phyloP scores from a whole-genome alignment of 345 rosid genomes.

The Turnera subulata region DNA sequence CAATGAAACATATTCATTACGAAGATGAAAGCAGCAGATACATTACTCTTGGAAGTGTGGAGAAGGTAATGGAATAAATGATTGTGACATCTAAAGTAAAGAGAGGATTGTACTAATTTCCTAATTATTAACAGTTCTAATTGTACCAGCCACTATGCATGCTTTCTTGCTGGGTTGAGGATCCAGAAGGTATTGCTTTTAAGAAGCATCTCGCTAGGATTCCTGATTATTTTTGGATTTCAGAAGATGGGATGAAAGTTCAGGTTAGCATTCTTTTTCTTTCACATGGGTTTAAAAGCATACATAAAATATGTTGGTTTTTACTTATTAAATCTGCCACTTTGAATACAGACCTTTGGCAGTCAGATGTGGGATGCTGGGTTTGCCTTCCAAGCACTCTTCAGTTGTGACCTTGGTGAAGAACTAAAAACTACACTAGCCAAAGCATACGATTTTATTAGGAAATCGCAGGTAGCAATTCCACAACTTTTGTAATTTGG shows the following conservation, averaged over 20 bases:
- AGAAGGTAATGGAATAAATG: constrained; percentile 7
- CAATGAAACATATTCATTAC: constrained; percentile 24
- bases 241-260: constrained; percentile 69
- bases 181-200: constrained; percentile 46
- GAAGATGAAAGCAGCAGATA: constrained; percentile 35
- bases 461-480: constrained; percentile 64
- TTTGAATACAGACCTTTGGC: constrained; percentile 58
- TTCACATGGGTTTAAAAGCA: not conserved
- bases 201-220: constrained; percentile 56
- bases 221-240: constrained; percentile 58
- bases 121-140: too few species aligned
- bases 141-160: constrained; percentile 37
- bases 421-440: constrained; percentile 34
- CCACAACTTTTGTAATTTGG: too few species aligned
- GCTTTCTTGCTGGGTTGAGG: constrained; percentile 73
- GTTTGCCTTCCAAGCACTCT: constrained; percentile 41
- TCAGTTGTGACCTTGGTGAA: constrained; percentile 29
- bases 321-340: too few species aligned
- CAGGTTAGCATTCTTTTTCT: constrained; percentile 27
- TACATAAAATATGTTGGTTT: too few species aligned
- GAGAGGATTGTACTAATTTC: not conserved
- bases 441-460: constrained; percentile 35
- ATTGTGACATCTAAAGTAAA: not conserved
- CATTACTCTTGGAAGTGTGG: constrained; percentile 34
- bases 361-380: constrained; percentile 64